Evolutionary conservation across 2,329 filamentous ascomycete species (phyloP), one percentile per base, ranked within the genome.

Genomic region (Fusarium sp.): DNA sequence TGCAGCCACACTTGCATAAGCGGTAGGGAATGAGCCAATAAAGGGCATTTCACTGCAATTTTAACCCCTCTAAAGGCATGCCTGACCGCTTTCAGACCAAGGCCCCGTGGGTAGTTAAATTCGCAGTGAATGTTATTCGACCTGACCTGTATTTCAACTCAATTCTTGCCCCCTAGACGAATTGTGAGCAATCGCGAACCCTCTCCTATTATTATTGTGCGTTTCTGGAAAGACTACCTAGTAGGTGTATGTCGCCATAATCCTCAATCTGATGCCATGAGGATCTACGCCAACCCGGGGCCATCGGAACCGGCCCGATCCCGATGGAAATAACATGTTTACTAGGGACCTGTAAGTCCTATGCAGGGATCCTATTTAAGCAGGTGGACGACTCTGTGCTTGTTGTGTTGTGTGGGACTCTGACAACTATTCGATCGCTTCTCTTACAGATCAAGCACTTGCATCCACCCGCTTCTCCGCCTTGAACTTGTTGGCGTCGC

Each of bases 401-500:
- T 11, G 31, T 9, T 11, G 31, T 34, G 31, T 34, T 34, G 31
- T 12, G 31, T 4, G 9, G 8, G 8, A 34, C 4, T 34, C 3
- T 34, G 31, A 34, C 31, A 34, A 34, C 3, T 3, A 34, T 34
- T 34, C 31, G 12, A 34, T 34, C 8, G 9, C 8, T 34, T 9
- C 12, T 34, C 31, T 12, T 43, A 13, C 7, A 23, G 40, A 9
- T 43, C 40, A 23, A 11, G 12, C n/a, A 10, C 4, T 34, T 6
- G 39, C 52, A 6, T 55, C 53, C 53, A 47, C 53, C n/a, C 53
- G 47, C 41, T 47, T 56, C 53, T 56, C 53, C 40, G 60, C 65
- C 43, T 64, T 54, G 54, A 70, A 43, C 16, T 34, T 62, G n/a
- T 46, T 48, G 34, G 66, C 68, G 34, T 73, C 69, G 18, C 76